Evolutionary conservation across 257 asterid genomes (phyloP).

Genomic region (Solanum tarapatanum): DNA sequence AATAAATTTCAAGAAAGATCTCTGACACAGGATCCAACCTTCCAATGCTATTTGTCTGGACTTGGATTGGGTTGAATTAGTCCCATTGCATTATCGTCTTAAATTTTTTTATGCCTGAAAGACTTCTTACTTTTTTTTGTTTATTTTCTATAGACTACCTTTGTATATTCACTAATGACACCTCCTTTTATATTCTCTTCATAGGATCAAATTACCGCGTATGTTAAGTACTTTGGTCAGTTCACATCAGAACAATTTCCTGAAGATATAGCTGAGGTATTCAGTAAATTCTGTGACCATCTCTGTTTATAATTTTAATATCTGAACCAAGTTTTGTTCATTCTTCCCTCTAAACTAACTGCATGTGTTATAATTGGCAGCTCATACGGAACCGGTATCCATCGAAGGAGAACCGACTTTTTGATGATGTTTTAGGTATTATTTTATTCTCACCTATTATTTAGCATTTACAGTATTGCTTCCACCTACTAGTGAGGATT

Average conservation of each 20-base stretch:
- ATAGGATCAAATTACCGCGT: conserved; percentile 85
- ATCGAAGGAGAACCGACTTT: conserved; percentile 73
- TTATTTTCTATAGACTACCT: neutral
- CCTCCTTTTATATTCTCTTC: neutral
- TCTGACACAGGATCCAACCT: neutral
- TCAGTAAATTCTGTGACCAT: neutral
- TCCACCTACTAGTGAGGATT: neutral
- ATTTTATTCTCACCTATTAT: neutral
- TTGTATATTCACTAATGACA: neutral
- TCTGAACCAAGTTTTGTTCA: neutral
- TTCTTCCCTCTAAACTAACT: neutral
- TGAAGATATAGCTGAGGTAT: conserved; percentile 94
- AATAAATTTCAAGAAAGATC: neutral
- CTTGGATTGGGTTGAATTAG: neutral
- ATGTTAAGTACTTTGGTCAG: conserved; percentile 89
- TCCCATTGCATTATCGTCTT: neutral
- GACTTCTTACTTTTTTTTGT: neutral
- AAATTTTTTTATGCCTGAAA: neutral
- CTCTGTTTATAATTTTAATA: neutral
- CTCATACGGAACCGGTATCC: conserved; percentile 83
- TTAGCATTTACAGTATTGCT: neutral
- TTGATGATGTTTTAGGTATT: conserved; percentile 92
- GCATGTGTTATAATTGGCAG: conserved; percentile 33
- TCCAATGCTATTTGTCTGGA: neutral
- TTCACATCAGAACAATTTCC: conserved; percentile 95